Evolutionary conservation across 768 basidiomycete species (phyloP).

Genomic region (Russula lepida): DNA sequence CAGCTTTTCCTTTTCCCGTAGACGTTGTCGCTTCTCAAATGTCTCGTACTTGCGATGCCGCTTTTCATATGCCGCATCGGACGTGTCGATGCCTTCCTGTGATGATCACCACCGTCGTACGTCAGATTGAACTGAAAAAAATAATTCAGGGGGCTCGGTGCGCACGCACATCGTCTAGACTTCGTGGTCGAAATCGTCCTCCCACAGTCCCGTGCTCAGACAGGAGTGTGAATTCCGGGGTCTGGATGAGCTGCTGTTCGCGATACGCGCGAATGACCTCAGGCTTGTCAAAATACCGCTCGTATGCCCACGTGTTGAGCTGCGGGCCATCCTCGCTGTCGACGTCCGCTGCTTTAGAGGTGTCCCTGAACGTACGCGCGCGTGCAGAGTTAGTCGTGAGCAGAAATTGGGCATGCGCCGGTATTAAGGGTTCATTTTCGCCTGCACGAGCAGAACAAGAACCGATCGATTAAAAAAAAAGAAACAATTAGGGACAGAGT

Average conservation of each 20-base stretch:
- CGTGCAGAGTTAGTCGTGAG: constrained; percentile 64
- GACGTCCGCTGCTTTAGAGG: constrained; percentile 26
- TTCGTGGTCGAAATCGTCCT: constrained; percentile 62
- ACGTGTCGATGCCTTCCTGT: constrained; percentile 57
- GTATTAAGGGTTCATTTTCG: constrained; percentile 66
- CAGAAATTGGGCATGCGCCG: constrained; percentile 54
- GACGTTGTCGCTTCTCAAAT: constrained; percentile 76
- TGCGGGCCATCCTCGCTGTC: constrained; percentile 26
- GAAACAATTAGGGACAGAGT: not conserved
- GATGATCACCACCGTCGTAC: not conserved
- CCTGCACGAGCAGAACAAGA: constrained; percentile 34
- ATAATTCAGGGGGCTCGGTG: not conserved
- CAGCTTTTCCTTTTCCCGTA: constrained; percentile 86
- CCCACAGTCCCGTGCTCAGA: constrained; percentile 48
- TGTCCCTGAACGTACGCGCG: constrained; percentile 34
- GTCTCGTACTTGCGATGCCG: constrained; percentile 82
- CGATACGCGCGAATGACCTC: constrained; percentile 66
- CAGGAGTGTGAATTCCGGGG: constrained; percentile 54
- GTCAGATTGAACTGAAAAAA: constrained; percentile 13
- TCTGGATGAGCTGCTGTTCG: constrained; percentile 66
- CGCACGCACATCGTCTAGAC: constrained; percentile 58
- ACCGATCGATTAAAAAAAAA: not conserved
- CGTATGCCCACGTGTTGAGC: constrained; percentile 52
- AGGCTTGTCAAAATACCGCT: constrained; percentile 70
- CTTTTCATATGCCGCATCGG: constrained; percentile 72